phyloP scores from a whole-genome alignment of 2,329 filamentous ascomycete species.

The Phialophora expanda region DNA sequence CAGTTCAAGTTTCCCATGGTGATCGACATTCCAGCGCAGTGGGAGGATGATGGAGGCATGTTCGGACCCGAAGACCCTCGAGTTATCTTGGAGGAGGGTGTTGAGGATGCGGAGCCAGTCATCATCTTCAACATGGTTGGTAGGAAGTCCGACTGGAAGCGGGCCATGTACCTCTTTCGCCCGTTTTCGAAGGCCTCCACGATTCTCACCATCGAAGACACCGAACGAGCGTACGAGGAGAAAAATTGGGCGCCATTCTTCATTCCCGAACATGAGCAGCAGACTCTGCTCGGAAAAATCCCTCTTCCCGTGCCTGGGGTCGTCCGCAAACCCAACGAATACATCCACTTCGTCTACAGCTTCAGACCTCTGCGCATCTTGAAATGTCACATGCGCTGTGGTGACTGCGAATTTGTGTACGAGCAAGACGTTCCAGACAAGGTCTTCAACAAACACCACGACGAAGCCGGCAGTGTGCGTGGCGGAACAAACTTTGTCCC shows the following conservation, averaged over 20 bases:
- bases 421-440: conserved; percentile 32
- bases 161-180: conserved; percentile 39
- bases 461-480: conserved; percentile 33
- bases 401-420: conserved; percentile 34
- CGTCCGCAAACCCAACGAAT: conserved; percentile 30
- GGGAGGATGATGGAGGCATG: conserved; percentile 33
- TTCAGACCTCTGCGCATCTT: conserved; percentile 34
- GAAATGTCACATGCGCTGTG: conserved; percentile 34
- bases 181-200: conserved; percentile 39
- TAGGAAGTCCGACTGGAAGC: conserved; percentile 31
- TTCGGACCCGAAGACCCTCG: conserved; percentile 41
- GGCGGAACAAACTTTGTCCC: conserved; percentile 39
- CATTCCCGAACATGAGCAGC: conserved; percentile 27
- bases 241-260: conserved; percentile 42
- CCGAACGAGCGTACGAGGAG: conserved; percentile 30
- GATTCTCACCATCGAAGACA: conserved; percentile 36
- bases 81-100: conserved; percentile 39
- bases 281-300: conserved; percentile 10
- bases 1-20: conserved; percentile 37
- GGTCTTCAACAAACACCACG: conserved; percentile 29
- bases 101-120: conserved; percentile 40
- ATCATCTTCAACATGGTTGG: conserved; percentile 42
- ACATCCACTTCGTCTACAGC: conserved; percentile 39
- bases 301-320: conserved; percentile 20
- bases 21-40: conserved; percentile 38